Base-by-base conservation (phyloP, 768 basidiomycete genomes). In the Thelephora aurantiotincta region DNA sequence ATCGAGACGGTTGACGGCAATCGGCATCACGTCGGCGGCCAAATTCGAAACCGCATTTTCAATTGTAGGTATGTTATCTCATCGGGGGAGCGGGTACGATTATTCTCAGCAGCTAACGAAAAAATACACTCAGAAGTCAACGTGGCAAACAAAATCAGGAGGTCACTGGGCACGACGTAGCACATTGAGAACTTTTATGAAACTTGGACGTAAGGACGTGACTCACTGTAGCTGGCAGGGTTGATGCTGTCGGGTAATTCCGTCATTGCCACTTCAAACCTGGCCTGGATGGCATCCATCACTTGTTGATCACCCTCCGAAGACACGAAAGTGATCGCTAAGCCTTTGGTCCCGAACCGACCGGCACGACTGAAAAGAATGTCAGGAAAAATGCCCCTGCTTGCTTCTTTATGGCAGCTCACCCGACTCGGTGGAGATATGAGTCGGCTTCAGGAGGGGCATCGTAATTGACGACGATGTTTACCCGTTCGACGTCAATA, bases 381-480 rank as follows among this genome's bases (percentile, higher is more conserved):
- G 23, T 42, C 42, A 50, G 22, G 22, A 41, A 23, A 38, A 22
- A 33, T 6, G 34, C 33, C 18, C 18, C 37, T 11, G 38, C 16
- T 22, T 14, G 12, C 7, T 34, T 22, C 14, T 4, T 30, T 30
- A 4, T 9, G 47, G 43, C 30, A 38, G 67, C 80, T 35, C 58
- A 86, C 84, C 87, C 96, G 50, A 99, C 96, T 66, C 96, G 86
- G 64, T 99, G 96, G 41, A 99, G 75, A 63, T 99, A 99, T 52
- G 88, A 93, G 67, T 99, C 96, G 18, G 96, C 94, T 57, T 99
- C 96, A 35, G 84, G 79, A 35, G 96, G 92, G 52, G 86, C 91
- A 59, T 99, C 96, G 61, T 99, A 99, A 67, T 99, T 99, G 70
- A 99, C 78, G 45, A 99, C 96, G 50, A 98, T 97, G 68, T 99